A percentile compares a stretch with the other conserved stretches of the same genome.
Conservation (phyloP, 352 stramenopile species). For the Pythium insidiosum region DNA sequence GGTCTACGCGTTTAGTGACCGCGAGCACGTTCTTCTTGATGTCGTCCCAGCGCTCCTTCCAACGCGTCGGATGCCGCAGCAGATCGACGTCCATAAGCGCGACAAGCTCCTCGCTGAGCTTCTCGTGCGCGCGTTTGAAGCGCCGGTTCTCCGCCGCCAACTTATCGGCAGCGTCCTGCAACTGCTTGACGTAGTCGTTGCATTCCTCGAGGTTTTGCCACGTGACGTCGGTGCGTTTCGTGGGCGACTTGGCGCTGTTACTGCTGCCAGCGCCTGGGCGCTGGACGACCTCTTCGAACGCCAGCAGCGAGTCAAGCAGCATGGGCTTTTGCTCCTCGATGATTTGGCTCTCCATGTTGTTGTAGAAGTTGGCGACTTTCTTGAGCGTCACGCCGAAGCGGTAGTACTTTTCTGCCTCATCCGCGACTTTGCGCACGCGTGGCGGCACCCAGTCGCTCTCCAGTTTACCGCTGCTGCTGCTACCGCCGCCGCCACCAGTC, state of each 20-base stretch:
- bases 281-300: constrained; percentile 86
- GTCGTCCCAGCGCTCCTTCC: constrained; percentile 83
- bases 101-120: constrained; percentile 69
- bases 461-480: constrained; percentile 7
- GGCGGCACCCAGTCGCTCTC: constrained; percentile 57
- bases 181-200: constrained; percentile 88
- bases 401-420: constrained; percentile 91
- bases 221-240: constrained; percentile 69
- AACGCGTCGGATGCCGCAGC: constrained; percentile 72
- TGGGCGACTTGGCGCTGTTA: constrained; percentile 22
- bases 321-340: constrained; percentile 93
- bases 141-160: constrained; percentile 87
- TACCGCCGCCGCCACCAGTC: not conserved
- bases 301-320: constrained; percentile 88
- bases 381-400: constrained; percentile 92
- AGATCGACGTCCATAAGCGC: constrained; percentile 89
- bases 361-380: constrained; percentile 96
- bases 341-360: constrained; percentile 92
- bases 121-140: constrained; percentile 85
- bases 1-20: constrained; percentile 75
- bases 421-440: constrained; percentile 59
- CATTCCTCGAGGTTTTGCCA: constrained; percentile 90
- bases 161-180: constrained; percentile 86
- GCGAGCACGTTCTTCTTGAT: constrained; percentile 67
- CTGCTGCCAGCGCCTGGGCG: constrained; percentile 36